Evolutionary conservation across 257 asterid species (phyloP).

Genomic region (Petunia secreta): DNA sequence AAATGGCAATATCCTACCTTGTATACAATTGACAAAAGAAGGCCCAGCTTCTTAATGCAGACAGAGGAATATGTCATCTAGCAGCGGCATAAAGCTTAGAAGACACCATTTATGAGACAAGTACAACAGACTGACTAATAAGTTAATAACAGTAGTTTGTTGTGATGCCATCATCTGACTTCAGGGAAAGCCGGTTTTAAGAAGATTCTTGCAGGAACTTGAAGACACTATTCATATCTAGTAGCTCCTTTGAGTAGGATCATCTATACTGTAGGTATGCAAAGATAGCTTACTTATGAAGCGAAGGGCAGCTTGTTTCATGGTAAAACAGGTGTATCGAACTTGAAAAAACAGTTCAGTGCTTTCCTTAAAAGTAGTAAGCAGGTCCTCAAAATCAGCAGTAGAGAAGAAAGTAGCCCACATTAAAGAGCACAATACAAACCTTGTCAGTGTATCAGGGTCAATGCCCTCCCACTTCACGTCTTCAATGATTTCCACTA

Average conservation of each 20-base stretch:
- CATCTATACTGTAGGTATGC: background rate
- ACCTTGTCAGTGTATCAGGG: slow-evolving; percentile 95
- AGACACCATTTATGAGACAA: background rate
- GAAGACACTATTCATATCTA: background rate
- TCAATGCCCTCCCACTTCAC: slow-evolving; percentile 81
- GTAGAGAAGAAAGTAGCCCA: background rate
- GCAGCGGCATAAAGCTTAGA: background rate
- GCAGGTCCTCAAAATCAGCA: slow-evolving; percentile 1
- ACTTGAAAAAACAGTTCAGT: slow-evolving; percentile 7
- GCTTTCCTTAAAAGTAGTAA: background rate
- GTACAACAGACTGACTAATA: background rate
- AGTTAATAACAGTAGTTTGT: background rate
- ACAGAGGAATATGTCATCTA: background rate
- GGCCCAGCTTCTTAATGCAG: background rate
- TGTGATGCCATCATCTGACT: slow-evolving; percentile 1
- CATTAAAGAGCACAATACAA: background rate
- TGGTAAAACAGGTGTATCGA: background rate
- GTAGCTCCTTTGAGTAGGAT: background rate
- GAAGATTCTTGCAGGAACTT: slow-evolving; percentile 1
- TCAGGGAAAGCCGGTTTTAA: background rate
- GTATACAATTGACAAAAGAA: background rate
- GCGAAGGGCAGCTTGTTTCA: background rate
- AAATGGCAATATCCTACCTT: background rate
- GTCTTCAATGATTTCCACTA: slow-evolving; percentile 84
- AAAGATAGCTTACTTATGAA: background rate